phyloP scores from a whole-genome alignment of 2,329 filamentous ascomycete species.

The Alternaria sp. region DNA sequence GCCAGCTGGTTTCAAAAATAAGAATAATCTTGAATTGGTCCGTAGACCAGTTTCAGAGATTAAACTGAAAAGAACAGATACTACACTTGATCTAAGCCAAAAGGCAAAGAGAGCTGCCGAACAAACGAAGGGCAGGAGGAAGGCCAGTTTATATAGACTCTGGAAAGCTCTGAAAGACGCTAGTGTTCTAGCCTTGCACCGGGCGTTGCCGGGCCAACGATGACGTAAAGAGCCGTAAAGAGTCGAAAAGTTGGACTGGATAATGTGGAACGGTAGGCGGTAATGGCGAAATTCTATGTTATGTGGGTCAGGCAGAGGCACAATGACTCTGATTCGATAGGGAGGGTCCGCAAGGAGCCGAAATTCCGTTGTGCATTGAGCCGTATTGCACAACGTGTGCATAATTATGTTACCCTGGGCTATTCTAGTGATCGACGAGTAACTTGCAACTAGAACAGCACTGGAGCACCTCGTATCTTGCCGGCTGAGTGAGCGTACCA shows the following conservation, averaged over 20 bases:
- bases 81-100: constrained; percentile 47
- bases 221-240: background rate
- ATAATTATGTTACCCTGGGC: background rate
- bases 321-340: background rate
- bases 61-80: constrained; percentile 97
- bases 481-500: background rate
- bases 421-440: background rate
- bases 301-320: background rate
- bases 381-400: background rate
- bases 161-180: background rate
- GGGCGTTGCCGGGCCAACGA: constrained; percentile 4
- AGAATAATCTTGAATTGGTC: constrained; percentile 16
- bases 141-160: constrained; percentile 5
- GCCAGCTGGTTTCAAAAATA: constrained; percentile 4
- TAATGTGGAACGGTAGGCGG: background rate
- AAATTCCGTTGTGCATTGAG: background rate
- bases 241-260: background rate
- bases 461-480: background rate
- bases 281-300: background rate
- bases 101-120: constrained; percentile 28
- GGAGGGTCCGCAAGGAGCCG: background rate
- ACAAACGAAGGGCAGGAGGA: constrained; percentile 5
- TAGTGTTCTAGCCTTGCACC: background rate
- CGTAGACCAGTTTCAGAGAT: constrained; percentile 3
- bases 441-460: background rate